Evolutionary conservation across 2,329 filamentous ascomycete genomes (phyloP), one percentile per base, ranked within the genome.

Genomic region (Nemania sp.): DNA sequence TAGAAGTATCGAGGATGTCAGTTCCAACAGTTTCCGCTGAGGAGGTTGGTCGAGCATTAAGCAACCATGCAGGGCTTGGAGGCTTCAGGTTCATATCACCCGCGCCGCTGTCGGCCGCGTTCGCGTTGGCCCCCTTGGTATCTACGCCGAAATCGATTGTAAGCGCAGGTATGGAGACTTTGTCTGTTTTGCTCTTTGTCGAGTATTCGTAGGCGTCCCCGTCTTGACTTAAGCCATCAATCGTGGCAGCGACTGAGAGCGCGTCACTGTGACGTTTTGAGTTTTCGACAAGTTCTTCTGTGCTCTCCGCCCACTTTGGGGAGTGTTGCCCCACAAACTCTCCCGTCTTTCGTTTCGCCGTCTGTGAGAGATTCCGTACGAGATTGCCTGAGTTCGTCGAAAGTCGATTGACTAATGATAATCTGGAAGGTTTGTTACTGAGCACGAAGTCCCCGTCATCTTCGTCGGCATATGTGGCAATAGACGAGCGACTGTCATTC

Each of bases 391-490:
- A 87, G 56, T 81, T 79, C 13, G 79, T 80, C 1, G 87, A 88
- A 1, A 88, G 76, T 20, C 84, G 82, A 57, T 85, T 84, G 4
- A 82, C 83, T 20, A 84, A 70, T 3, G 77, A 76, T 11, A 68
- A 62, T 29, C 73, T 73, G 4, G 84, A 83, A 15, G 75, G 74
- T 24, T 80, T 78, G 60, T 77, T 79, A 72, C 70, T 74, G 29
- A 68, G 68, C 64, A 52, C 71, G 56, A 62, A 72, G 54, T 70
- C 76, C 51, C 61, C 67, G 11, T 79, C 84, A 29, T 89, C 85
- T 35, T 85, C 82, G 64, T 91, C 90, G 18, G 90, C 90, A 73
- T 91, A 86, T 0, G 92, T 92, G 2, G 90, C 92, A 22, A 92
- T 83, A 1, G 92, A 92, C 2, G 90, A 93, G 29, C 85, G 80